Evolutionary conservation across 768 basidiomycete genomes (phyloP), one percentile per base, ranked within the genome.

Genomic region (Termitomyces bulborhizus): DNA sequence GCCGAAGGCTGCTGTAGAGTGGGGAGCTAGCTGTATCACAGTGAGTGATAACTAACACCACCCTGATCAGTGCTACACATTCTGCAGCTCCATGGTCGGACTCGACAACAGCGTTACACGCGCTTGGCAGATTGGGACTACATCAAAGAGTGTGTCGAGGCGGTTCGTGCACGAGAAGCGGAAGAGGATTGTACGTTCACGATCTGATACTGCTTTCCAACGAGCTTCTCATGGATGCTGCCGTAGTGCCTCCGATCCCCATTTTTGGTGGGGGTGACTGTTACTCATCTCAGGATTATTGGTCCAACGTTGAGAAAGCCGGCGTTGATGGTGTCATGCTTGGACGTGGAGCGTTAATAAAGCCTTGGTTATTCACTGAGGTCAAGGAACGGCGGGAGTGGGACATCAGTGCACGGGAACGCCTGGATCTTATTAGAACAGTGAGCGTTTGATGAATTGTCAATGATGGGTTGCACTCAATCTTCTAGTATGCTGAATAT

Each of bases 251-350:
- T 0, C 81, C 88, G 0, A 77, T 98, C n/a, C 95, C 95, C 0
- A 94, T 99, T 44, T 96, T 98, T 60, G 97, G 97, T 7, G 93
- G 93, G 27, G 97, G 97, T 0, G 97, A 99, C 66, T 90, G 88
- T 60, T 99, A 90, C 74, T 95, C 93, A 3, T 83, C 90, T 5
- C 76, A 88, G 55, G 86, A 82, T 55, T 95, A 95, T 68, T 90
- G 88, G 82, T 70, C 80, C 15, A 82, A 82, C 44, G 79, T 94
- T 31, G 84, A 92, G 43, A 67, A 73, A n/a, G 84, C 81, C 27
- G 92, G 92, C 4, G 93, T 97, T 0, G 95, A 98, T 65, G 94
- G 95, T 5, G 77, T 98, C 43, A 98, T 99, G 97, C 80, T 98
- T 36, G 97, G 86, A 1, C 78, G 97, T 21, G 97, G 97, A 0